These are phyloP conservation scores for Beauveria sp. DNA, from an alignment of 2,329 filamentous ascomycete genomes.

Conservation along the genomic window DNA sequence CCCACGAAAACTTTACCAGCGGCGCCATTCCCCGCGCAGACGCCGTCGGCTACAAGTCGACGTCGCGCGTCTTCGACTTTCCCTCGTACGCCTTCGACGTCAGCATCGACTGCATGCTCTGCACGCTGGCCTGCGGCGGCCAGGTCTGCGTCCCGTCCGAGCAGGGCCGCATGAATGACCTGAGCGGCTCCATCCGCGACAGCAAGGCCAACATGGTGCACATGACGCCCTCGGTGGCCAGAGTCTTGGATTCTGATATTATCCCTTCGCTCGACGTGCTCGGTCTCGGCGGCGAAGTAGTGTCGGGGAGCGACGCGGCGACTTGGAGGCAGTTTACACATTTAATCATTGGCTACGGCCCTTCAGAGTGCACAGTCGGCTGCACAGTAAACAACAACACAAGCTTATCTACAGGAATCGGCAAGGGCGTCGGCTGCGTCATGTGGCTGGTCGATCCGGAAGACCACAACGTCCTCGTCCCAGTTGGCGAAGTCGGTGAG, in stretches of 20 bases:
- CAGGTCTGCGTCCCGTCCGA: slow-evolving; percentile 48
- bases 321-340: slow-evolving; percentile 38
- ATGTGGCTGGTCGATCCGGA: slow-evolving; percentile 46
- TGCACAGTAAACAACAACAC: slow-evolving; percentile 41
- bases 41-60: slow-evolving; percentile 33
- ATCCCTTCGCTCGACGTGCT: slow-evolving; percentile 40
- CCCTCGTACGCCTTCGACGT: slow-evolving; percentile 49
- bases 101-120: slow-evolving; percentile 47
- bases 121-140: slow-evolving; percentile 41
- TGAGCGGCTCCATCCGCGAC: slow-evolving; percentile 36
- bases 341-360: slow-evolving; percentile 45
- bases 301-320: slow-evolving; percentile 42
- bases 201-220: slow-evolving; percentile 40
- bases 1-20: slow-evolving; percentile 39
- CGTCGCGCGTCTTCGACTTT: slow-evolving; percentile 39
- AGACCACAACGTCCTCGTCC: slow-evolving; percentile 37
- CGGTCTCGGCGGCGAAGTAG: slow-evolving; percentile 43
- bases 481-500: slow-evolving; percentile 43
- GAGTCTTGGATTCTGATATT: slow-evolving; percentile 37
- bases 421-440: slow-evolving; percentile 37
- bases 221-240: slow-evolving; percentile 44
- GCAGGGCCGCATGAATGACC: slow-evolving; percentile 42
- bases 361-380: slow-evolving; percentile 47
- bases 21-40: slow-evolving; percentile 35
- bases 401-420: slow-evolving; percentile 36